A percentile compares a stretch with the other conserved stretches of the same genome.
Evolutionary conservation across 179 eudicot genomes (phyloP).

Genomic region (Amaranthus tricolor): DNA sequence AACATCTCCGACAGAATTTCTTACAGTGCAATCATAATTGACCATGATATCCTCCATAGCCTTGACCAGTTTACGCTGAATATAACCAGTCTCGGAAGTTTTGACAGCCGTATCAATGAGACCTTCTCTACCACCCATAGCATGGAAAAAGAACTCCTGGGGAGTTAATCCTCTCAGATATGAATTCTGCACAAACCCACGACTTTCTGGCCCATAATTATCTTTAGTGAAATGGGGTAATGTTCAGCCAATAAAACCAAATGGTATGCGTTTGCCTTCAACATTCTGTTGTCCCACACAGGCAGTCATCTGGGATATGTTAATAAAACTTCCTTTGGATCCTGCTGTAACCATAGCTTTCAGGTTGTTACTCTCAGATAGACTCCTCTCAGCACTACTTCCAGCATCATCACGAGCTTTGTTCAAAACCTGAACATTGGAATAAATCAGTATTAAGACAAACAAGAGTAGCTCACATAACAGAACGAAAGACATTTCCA

Average conservation of each 20-base stretch:
- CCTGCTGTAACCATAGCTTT: constrained; percentile 99
- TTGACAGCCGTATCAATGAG: constrained; percentile 96
- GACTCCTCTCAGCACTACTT: constrained; percentile 94
- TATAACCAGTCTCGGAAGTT: constrained; percentile 98
- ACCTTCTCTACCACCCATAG: constrained; percentile 99
- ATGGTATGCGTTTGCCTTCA: constrained; percentile 98
- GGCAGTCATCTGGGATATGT: constrained; percentile 99
- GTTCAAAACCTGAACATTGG: constrained; percentile 71
- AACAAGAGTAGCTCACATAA: background rate
- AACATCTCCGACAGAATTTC: constrained; percentile 95
- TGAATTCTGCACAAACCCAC: constrained; percentile 99
- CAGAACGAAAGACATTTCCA: background rate
- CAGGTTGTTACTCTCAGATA: constrained; percentile 94
- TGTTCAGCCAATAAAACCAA: constrained; percentile 80
- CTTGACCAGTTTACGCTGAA: constrained; percentile 91
- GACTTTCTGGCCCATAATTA: constrained; percentile 99
- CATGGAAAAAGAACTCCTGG: constrained; percentile 98
- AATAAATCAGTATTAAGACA: constrained; percentile 2
- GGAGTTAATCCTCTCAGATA: constrained; percentile 95
- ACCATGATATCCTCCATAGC: constrained; percentile 99
- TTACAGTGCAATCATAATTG: constrained; percentile 95
- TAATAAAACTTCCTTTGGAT: constrained; percentile 97
- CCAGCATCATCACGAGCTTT: constrained; percentile 99
- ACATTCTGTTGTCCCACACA: constrained; percentile 99
- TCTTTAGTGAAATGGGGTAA: constrained; percentile 98